These are phyloP conservation scores for Geosmithia flava DNA, from an alignment of 2,329 filamentous ascomycete genomes.

Conservation along the genomic window DNA sequence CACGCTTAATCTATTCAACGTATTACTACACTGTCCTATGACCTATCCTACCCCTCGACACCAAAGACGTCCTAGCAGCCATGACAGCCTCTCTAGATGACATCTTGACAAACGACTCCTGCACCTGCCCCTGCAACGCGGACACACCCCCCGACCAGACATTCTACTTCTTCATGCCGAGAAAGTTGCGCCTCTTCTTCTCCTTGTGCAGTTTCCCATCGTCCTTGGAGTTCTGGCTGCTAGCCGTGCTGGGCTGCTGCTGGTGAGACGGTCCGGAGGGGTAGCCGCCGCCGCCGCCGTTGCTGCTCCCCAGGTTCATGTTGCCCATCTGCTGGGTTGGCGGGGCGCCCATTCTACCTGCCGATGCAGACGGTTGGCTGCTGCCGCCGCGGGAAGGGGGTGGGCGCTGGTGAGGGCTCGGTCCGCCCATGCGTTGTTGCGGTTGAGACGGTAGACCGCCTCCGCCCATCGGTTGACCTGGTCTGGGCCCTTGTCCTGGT, in stretches of 20 bases:
- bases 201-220: conserved; percentile 38
- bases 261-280: background rate
- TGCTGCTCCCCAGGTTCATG: conserved; percentile 32
- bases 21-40: no score
- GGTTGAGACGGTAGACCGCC: conserved; percentile 4
- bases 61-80: no score
- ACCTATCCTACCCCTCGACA: no score
- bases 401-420: conserved; percentile 2
- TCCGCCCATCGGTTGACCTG: background rate
- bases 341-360: conserved; percentile 15
- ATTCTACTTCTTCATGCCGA: conserved; percentile 45
- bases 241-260: conserved; percentile 3
- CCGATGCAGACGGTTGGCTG: conserved; percentile 2
- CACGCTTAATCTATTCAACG: no score
- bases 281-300: background rate
- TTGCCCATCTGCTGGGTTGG: conserved; percentile 43
- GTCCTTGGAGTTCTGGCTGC: conserved; percentile 4
- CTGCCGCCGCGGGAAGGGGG: conserved; percentile 3
- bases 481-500: conserved; percentile 7
- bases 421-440: conserved; percentile 10
- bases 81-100: no score
- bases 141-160: conserved; percentile 32
- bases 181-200: conserved; percentile 49
- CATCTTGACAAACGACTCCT: no score
- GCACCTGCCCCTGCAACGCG: no score